phyloP scores from a whole-genome alignment of 192 early-diverging fungal species.

The Linderina pennispora region DNA sequence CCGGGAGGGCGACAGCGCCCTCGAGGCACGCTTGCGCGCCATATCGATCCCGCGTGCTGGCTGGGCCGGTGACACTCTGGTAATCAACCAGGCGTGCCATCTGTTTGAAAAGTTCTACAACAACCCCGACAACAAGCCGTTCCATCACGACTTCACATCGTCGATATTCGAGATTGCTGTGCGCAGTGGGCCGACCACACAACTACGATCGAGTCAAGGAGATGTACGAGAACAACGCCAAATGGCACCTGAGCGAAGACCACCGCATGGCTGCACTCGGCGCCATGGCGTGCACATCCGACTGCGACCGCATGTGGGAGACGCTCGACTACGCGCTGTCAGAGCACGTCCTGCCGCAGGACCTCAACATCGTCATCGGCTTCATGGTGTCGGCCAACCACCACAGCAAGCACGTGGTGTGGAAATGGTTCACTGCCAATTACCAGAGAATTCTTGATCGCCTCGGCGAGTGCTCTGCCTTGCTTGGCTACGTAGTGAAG shows the following conservation, averaged over 20 bases:
- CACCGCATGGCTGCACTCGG: slow-evolving; percentile 55
- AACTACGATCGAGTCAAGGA: slow-evolving; percentile 40
- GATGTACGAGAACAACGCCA: slow-evolving; percentile 40
- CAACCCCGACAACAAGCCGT: slow-evolving; percentile 52
- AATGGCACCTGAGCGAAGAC: slow-evolving; percentile 46
- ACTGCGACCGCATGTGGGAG: slow-evolving; percentile 21
- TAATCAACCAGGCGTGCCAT: slow-evolving; percentile 47
- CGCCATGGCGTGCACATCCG: slow-evolving; percentile 48
- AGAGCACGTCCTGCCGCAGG: slow-evolving; percentile 36
- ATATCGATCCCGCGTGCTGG: slow-evolving; percentile 60
- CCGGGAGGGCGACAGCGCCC: slow-evolving; percentile 50
- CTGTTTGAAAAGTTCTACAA: slow-evolving; percentile 59
- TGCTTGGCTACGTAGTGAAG: slow-evolving; percentile 57
- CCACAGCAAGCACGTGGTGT: slow-evolving; percentile 49
- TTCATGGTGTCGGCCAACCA: slow-evolving; percentile 53
- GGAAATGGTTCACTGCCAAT: slow-evolving; percentile 57
- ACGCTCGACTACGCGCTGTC: slow-evolving; percentile 36
- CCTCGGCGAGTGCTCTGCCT: slow-evolving; percentile 52
- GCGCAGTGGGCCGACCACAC: slow-evolving; percentile 23
- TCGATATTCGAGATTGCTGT: slow-evolving; percentile 59
- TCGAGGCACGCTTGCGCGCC: slow-evolving; percentile 53
- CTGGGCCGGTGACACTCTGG: slow-evolving; percentile 47
- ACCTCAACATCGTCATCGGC: slow-evolving; percentile 48
- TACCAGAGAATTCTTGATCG: slow-evolving; percentile 46
- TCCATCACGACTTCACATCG: slow-evolving; percentile 43